Evolutionary conservation across 2,329 filamentous ascomycete genomes (phyloP).

Genomic region (Ramichloridium luteum): DNA sequence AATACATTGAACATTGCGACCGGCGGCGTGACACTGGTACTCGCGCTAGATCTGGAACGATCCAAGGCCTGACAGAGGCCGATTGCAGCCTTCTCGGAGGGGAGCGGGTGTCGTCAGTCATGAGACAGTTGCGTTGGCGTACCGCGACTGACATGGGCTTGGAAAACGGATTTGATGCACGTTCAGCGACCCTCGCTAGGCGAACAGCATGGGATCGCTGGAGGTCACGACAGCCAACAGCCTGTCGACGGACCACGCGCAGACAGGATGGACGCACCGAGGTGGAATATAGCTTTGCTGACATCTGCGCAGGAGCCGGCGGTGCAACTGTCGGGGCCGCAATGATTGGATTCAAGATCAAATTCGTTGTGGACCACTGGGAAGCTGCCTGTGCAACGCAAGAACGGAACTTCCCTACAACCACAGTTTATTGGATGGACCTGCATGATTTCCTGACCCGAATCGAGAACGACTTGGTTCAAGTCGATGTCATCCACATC

Average conservation of each 20-base stretch:
- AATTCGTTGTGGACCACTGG: constrained; percentile 45
- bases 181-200: no score
- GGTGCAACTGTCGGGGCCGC: constrained; percentile 55
- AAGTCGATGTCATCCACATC: constrained; percentile 58
- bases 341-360: constrained; percentile 45
- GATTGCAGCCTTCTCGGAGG: no score
- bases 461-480: constrained; percentile 13
- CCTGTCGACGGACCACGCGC: neutral
- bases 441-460: constrained; percentile 38
- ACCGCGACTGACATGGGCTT: neutral
- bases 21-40: neutral
- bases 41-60: no score
- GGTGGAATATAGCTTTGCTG: constrained; percentile 27
- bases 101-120: neutral
- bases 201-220: no score
- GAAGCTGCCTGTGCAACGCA: constrained; percentile 46
- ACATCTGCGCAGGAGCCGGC: constrained; percentile 62
- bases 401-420: constrained; percentile 42
- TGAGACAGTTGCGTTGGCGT: neutral
- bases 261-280: no score
- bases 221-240: no score
- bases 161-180: neutral
- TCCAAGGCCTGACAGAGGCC: constrained; percentile 2
- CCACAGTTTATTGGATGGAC: constrained; percentile 8
- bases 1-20: constrained; percentile 25